phyloP scores from a whole-genome alignment of 805 yeast species.

The Starmerella powellii region DNA sequence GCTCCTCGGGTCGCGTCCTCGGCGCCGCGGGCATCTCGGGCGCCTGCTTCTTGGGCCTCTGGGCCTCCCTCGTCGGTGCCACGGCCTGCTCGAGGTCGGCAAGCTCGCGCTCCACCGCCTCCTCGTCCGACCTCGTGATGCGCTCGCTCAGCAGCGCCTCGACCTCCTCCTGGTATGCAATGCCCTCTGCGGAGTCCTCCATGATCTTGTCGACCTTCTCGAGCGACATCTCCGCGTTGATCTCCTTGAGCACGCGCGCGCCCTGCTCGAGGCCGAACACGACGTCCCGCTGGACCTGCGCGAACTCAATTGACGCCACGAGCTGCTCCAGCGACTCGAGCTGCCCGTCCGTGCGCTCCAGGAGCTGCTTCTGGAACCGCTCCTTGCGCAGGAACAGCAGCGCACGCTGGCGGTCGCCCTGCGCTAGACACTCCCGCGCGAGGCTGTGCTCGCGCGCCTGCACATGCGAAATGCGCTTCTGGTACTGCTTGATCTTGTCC shows the following conservation, averaged over 20 bases:
- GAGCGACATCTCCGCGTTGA: conserved; percentile 66
- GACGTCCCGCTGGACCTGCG: conserved; percentile 77
- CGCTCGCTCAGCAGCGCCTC: conserved; percentile 29
- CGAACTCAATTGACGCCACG: conserved; percentile 59
- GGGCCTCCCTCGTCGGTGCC: too few species aligned
- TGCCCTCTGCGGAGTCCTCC: conserved; percentile 77
- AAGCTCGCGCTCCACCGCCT: conserved; percentile 24
- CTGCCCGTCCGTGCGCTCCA: conserved; percentile 63
- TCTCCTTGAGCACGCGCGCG: conserved; percentile 55
- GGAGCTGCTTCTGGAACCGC: conserved; percentile 68
- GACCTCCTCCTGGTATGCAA: conserved; percentile 54
- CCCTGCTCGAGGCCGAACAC: conserved; percentile 72
- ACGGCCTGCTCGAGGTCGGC: conserved; percentile 13
- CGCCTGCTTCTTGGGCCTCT: too few species aligned
- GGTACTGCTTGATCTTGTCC: conserved; percentile 69
- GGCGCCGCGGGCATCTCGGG: too few species aligned
- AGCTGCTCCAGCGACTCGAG: conserved; percentile 66
- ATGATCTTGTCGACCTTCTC: conserved; percentile 69
- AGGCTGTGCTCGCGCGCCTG: conserved; percentile 49
- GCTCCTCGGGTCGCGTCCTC: too few species aligned
- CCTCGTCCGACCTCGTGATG: conserved; percentile 32
- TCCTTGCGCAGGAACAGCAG: conserved; percentile 58
- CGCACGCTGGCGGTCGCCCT: conserved; percentile 49
- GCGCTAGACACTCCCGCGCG: conserved; percentile 44
- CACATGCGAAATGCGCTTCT: conserved; percentile 43